A percentile compares a stretch with the other conserved stretches of the same genome.
These are phyloP conservation scores for Novakomyces olei DNA, from an alignment of 805 yeast genomes.

Conservation along the genomic window DNA sequence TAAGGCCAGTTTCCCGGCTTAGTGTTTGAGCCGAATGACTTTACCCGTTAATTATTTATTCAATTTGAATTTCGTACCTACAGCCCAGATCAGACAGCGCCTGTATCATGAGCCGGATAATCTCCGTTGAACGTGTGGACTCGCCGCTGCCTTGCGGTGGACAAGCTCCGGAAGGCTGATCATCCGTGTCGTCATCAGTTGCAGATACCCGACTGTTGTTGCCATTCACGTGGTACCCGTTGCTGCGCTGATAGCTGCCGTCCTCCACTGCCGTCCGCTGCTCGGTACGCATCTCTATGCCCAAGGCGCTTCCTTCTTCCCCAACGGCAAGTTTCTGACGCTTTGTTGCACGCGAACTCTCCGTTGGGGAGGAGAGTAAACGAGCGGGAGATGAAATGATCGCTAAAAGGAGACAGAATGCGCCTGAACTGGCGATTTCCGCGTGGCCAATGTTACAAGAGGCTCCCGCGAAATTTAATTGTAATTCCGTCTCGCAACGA, in stretches of 20 bases:
- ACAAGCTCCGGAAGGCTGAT: too few species aligned
- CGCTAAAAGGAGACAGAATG: neutral
- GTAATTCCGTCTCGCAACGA: neutral
- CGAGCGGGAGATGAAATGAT: neutral
- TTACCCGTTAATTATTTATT: neutral
- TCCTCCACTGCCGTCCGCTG: neutral
- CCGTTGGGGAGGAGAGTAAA: too few species aligned
- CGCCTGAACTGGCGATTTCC: neutral
- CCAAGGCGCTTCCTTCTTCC: neutral
- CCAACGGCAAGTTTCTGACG: too few species aligned
- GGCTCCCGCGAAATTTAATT: neutral
- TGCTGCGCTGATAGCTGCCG: neutral
- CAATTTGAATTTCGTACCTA: conserved; percentile 7
- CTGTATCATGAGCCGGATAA: conserved; percentile 29
- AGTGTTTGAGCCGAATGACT: conserved; percentile 17
- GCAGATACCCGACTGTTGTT: neutral
- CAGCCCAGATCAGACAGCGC: conserved; percentile 30
- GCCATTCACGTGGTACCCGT: neutral
- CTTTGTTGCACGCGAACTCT: too few species aligned
- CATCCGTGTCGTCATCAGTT: neutral
- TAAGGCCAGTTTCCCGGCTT: conserved; percentile 18
- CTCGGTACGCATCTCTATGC: neutral
- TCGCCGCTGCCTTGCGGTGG: conserved; percentile 1
- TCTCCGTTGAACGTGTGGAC: conserved; percentile 14
- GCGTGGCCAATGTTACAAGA: neutral